Base-by-base conservation (phyloP, 225 moss, liverwort and hornwort genomes). In the Pseudisothecium myosuroides region DNA sequence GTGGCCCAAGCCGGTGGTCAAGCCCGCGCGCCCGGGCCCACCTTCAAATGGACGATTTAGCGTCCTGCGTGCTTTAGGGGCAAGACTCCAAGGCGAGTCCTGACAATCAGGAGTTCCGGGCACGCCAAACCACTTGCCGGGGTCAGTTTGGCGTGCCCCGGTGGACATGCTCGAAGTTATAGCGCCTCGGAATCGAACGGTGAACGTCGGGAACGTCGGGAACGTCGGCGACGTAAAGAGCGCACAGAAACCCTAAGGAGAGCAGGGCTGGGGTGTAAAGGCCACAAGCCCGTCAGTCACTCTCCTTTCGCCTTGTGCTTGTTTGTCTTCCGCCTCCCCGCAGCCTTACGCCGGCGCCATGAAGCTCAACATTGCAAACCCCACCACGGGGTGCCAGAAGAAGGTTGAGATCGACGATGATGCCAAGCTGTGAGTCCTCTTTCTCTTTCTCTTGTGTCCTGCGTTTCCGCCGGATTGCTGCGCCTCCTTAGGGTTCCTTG, bases 401-500 rank as follows among this genome's bases (percentile, higher is more conserved):
- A 97, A 97, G 89, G 97, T 98, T 32, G 98, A 98, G 87, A 93
- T 98, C 74, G 97, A 98, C 92, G 98, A 97, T 92, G 97, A 97
- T 76, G 92, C 91, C 37, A 98, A 97, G 88, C 96, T 98, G 97
- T 98, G 59, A 92, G 94, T 89, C 59, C 24, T 59, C 24, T 24
- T 59, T 24, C 24, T 12, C 59, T 24, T 59, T 59, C 24, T 24
- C 59, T 24, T 24, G 22, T 58, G 23, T 23, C 0, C 7, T 64
- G 17, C 16, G 63, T 63, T 63, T 29, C 31, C 31, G 63, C 7
- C 32, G 67, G 32, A 64, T 64, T 64, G 31, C 62, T 1, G 39
- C 7, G 39, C 13, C 23, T 23, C 68, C 14, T 28, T n/a, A n/a
- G n/a, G 29, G 16, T 39, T 32, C 18, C 49, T 14, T 27, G 58